Percentiles rank a stretch among this genome's conserved stretches.
Conservation (phyloP, 2,329 filamentous ascomycete genomes). For the Colletotrichum godetiae region DNA sequence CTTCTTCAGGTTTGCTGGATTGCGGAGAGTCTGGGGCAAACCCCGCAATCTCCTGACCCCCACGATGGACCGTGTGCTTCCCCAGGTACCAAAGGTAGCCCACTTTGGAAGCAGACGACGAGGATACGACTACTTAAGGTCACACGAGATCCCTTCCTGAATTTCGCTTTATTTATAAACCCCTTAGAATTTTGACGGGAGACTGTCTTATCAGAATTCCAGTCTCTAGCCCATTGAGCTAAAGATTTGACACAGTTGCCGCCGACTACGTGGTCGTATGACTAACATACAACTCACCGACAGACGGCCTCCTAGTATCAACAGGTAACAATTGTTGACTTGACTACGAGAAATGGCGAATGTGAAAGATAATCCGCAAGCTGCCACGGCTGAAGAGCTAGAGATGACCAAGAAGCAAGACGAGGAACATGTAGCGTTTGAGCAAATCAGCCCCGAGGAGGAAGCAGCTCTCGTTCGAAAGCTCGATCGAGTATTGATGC, state of each 20-base stretch:
- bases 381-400: not conserved
- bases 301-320: too few relatives aligned
- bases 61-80: not conserved
- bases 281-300: too few relatives aligned
- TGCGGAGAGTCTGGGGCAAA: not conserved
- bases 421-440: not conserved
- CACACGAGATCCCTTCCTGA: too few relatives aligned
- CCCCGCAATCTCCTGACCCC: not conserved
- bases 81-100: not conserved
- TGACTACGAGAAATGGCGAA: not conserved
- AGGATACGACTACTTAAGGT: too few relatives aligned
- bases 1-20: not conserved
- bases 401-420: constrained; percentile 14
- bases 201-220: too few relatives aligned
- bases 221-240: too few relatives aligned
- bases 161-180: too few relatives aligned
- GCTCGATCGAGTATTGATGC: constrained; percentile 35
- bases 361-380: not conserved
- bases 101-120: not conserved
- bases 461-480: constrained; percentile 24
- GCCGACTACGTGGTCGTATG: too few relatives aligned
- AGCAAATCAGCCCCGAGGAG: constrained; percentile 1
- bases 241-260: too few relatives aligned
- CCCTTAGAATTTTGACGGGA: too few relatives aligned
- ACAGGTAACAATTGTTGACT: too few relatives aligned